Conservation (phyloP, 371 early-diverging fungal genomes). For the Polyrhizophydium stewartii region DNA sequence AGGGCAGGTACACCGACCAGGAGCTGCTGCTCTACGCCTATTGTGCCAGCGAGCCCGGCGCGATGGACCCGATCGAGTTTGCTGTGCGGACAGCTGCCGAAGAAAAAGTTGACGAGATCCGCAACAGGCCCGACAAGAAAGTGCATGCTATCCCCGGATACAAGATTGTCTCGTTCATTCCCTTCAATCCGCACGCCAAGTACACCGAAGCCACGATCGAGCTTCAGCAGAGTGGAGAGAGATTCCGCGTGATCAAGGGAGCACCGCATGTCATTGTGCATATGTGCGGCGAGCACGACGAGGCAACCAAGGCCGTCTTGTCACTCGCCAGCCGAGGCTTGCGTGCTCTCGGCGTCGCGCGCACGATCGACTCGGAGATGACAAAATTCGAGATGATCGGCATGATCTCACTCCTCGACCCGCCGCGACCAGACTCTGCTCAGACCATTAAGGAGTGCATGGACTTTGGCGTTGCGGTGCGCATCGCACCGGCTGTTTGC, state of each 20-base stretch:
- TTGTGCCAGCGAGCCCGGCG: constrained; percentile 82
- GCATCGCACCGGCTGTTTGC: too few species aligned
- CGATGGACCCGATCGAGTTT: constrained; percentile 85
- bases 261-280: constrained; percentile 87
- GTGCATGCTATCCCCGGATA: constrained; percentile 56
- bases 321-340: constrained; percentile 81
- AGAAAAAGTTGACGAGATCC: constrained; percentile 60
- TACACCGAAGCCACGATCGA: constrained; percentile 78
- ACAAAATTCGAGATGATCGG: constrained; percentile 44
- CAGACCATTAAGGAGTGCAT: constrained; percentile 59
- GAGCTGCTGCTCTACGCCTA: constrained; percentile 79
- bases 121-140: constrained; percentile 27
- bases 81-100: constrained; percentile 80
- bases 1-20: constrained; percentile 52
- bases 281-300: constrained; percentile 69
- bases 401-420: constrained; percentile 37
- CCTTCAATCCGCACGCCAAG: constrained; percentile 85
- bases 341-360: constrained; percentile 88
- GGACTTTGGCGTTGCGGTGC: constrained; percentile 49
- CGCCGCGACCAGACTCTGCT: constrained; percentile 41
- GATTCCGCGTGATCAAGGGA: constrained; percentile 85
- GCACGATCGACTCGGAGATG: constrained; percentile 57
- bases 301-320: constrained; percentile 68
- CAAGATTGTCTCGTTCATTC: constrained; percentile 71
- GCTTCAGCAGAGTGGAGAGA: constrained; percentile 51